Conservation (phyloP, 2,329 filamentous ascomycete species). For the Alternaria sp. region DNA sequence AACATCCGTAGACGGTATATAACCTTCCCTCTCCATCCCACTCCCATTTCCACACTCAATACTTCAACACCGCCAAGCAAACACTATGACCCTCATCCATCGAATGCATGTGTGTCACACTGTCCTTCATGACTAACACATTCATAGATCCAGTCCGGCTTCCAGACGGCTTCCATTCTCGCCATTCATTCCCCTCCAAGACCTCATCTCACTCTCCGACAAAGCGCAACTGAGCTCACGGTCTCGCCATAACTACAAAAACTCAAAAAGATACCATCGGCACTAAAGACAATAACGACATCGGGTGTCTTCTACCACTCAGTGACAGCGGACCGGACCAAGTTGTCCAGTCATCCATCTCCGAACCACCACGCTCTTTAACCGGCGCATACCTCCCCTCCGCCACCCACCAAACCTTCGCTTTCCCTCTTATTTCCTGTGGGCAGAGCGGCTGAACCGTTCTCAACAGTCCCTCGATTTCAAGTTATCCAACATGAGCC, state of each 20-base stretch:
- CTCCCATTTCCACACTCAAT: background rate
- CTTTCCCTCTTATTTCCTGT: background rate
- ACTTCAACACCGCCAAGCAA: background rate
- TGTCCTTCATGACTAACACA: background rate
- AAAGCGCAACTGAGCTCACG: background rate
- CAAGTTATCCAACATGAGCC: background rate
- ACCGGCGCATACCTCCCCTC: background rate
- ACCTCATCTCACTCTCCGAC: background rate
- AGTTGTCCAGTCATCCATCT: background rate
- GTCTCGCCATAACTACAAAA: background rate
- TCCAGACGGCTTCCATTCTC: background rate
- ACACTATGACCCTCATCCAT: background rate
- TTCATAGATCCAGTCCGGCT: background rate
- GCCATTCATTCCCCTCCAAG: background rate
- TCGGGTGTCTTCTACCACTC: background rate
- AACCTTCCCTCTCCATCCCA: background rate
- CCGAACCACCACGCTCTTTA: background rate
- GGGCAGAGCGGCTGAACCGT: background rate
- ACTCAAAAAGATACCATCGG: background rate
- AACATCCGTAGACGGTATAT: background rate
- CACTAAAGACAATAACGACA: background rate
- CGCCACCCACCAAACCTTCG: background rate
- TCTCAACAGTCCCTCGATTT: background rate
- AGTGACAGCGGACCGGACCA: background rate
- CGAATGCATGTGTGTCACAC: background rate